Percentiles rank a stretch among this genome's conserved stretches.
Conservation (phyloP, 805 yeast genomes). For the Wickerhamiella sergipiensis region DNA sequence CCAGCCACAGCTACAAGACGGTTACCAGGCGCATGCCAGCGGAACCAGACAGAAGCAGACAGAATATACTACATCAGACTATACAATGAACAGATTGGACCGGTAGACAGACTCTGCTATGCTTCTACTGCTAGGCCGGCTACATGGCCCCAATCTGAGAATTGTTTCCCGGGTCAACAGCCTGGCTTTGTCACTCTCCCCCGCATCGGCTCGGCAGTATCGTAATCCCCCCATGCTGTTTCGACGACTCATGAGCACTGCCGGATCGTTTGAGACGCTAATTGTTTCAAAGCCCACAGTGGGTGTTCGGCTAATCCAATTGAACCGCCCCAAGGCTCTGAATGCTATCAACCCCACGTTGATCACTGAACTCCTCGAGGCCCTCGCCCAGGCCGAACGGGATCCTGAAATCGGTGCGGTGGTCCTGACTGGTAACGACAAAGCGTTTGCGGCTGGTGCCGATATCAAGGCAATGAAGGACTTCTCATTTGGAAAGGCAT, state of each 20-base stretch:
- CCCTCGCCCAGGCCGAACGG: constrained; percentile 25
- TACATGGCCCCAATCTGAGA: too few species aligned
- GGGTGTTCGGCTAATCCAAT: constrained; percentile 28
- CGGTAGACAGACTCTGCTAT: too few species aligned
- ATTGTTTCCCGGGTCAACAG: too few species aligned
- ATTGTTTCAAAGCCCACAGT: constrained; percentile 27
- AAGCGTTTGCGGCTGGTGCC: constrained; percentile 44
- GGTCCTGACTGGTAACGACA: constrained; percentile 33
- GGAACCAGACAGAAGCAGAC: too few species aligned
- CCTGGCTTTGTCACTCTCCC: too few species aligned
- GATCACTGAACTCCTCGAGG: constrained; percentile 28
- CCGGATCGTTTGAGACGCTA: constrained; percentile 25
- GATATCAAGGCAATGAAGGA: constrained; percentile 39
- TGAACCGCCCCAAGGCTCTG: constrained; percentile 34
- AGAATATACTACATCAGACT: too few species aligned
- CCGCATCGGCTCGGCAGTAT: background rate
- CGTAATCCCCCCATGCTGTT: background rate
- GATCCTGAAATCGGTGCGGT: constrained; percentile 32
- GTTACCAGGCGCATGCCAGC: too few species aligned
- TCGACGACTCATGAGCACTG: constrained; percentile 4
- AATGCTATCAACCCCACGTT: constrained; percentile 29
- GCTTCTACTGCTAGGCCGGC: too few species aligned
- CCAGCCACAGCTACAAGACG: too few species aligned
- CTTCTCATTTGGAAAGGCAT: constrained; percentile 27
- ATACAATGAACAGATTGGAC: too few species aligned